A percentile compares a stretch with the other conserved stretches of the same genome.
phyloP scores from a whole-genome alignment of 2,329 filamentous ascomycete genomes.

The Fusarium nygamai region DNA sequence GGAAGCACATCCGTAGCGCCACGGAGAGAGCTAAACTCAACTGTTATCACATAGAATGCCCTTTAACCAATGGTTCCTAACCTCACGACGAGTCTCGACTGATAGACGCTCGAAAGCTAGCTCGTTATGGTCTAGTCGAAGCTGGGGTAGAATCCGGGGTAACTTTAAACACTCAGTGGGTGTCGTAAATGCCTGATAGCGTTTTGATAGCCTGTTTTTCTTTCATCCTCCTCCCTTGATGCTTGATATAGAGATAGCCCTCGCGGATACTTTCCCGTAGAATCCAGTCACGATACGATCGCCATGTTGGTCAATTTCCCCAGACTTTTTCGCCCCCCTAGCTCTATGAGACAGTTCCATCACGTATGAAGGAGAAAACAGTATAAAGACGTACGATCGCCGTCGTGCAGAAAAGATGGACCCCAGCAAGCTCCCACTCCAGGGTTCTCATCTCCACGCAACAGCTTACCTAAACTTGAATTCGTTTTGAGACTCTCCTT shows the following conservation, averaged over 20 bases:
- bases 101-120: background rate
- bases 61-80: background rate
- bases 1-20: constrained; percentile 1
- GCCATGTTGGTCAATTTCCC: background rate
- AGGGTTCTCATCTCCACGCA: background rate
- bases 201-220: background rate
- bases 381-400: constrained; percentile 5
- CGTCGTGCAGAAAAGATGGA: background rate
- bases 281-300: constrained; percentile 6
- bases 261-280: constrained; percentile 31
- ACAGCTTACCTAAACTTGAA: background rate
- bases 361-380: background rate
- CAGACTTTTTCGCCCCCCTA: background rate
- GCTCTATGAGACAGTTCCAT: background rate
- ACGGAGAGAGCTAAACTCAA: background rate
- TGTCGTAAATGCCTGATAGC: background rate
- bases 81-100: background rate
- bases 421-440: background rate
- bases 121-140: background rate
- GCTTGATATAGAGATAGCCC: background rate
- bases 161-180: background rate
- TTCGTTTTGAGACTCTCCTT: background rate
- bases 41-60: background rate
- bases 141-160: constrained; percentile 6
- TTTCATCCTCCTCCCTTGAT: background rate